These are phyloP conservation scores for Talaromyces stipitatus DNA, from an alignment of 495 filamentous ascomycete genomes.

Conservation along the genomic window DNA sequence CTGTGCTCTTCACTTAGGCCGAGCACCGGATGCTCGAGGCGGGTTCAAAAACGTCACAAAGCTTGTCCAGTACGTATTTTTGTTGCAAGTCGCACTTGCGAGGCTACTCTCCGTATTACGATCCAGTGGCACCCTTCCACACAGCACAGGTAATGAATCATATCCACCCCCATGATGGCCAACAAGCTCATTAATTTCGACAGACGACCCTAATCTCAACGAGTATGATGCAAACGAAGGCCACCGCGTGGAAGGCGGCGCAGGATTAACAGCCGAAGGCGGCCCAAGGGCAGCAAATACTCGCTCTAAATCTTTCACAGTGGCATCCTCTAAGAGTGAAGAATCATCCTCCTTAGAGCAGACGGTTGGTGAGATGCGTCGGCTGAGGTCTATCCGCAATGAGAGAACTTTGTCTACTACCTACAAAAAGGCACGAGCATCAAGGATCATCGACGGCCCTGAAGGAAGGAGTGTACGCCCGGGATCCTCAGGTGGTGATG, in stretches of 20 bases:
- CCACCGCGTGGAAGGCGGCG: slow-evolving; percentile 35
- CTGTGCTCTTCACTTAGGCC: slow-evolving; percentile 48
- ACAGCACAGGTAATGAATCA: slow-evolving; percentile 52
- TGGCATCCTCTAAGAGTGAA: slow-evolving; percentile 45
- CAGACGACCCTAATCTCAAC: slow-evolving; percentile 66
- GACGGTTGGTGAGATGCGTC: slow-evolving; percentile 88
- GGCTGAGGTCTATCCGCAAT: slow-evolving; percentile 84
- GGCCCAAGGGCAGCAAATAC: slow-evolving; percentile 49
- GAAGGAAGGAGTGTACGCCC: slow-evolving; percentile 70
- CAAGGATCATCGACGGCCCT: slow-evolving; percentile 86
- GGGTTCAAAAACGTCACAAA: slow-evolving; percentile 64
- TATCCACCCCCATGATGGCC: not conserved
- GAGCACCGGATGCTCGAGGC: slow-evolving; percentile 38
- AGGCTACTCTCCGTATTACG: slow-evolving; percentile 81
- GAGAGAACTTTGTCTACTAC: slow-evolving; percentile 90
- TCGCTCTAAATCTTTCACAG: slow-evolving; percentile 67
- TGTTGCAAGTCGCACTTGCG: slow-evolving; percentile 85
- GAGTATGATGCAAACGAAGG: slow-evolving; percentile 63
- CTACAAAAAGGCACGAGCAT: slow-evolving; percentile 81
- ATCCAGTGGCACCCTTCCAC: slow-evolving; percentile 69
- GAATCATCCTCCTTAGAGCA: slow-evolving; percentile 83
- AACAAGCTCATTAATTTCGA: slow-evolving; percentile 8
- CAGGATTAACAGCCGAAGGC: slow-evolving; percentile 35
- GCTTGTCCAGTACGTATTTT: slow-evolving; percentile 87
- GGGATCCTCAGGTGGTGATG: slow-evolving; percentile 68